Percentiles rank a stretch among this genome's conserved stretches.
These are phyloP conservation scores for Linum lewisii DNA, from an alignment of 345 rosid species.

Conservation along the genomic window DNA sequence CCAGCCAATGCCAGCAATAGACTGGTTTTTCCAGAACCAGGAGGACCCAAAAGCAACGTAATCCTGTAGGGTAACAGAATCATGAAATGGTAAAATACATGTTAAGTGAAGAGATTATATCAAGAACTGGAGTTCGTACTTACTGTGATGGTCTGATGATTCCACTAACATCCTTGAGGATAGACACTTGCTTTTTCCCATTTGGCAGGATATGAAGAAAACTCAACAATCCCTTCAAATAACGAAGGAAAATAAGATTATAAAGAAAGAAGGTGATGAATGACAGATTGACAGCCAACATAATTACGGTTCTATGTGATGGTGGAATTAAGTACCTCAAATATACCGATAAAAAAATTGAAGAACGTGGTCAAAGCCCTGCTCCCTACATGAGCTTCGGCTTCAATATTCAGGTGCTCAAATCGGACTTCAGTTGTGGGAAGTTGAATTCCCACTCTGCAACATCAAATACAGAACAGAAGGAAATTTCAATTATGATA, in stretches of 20 bases:
- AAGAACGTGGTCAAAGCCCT: slow-evolving; percentile 57
- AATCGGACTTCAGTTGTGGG: slow-evolving; percentile 49
- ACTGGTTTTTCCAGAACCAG: slow-evolving; percentile 75
- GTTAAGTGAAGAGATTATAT: background rate
- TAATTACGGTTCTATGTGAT: background rate
- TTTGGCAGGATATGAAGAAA: slow-evolving; percentile 29
- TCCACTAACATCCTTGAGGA: slow-evolving; percentile 64
- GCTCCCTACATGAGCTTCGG: slow-evolving; percentile 52
- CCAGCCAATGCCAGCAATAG: slow-evolving; percentile 72
- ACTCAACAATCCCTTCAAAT: slow-evolving; percentile 20
- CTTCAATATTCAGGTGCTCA: slow-evolving; percentile 39
- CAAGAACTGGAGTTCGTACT: background rate
- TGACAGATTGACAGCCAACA: background rate
- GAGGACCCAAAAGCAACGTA: slow-evolving; percentile 83
- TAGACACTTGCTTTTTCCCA: slow-evolving; percentile 41
- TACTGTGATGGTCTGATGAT: slow-evolving; percentile 71
- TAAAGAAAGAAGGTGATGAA: background rate
- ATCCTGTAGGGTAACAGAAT: slow-evolving; percentile 26
- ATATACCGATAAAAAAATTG: slow-evolving; percentile 34
- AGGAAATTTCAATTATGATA: too few relatives aligned
- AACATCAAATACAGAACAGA: too few relatives aligned
- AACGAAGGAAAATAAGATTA: background rate
- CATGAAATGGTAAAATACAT: background rate
- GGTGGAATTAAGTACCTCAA: slow-evolving; percentile 34
- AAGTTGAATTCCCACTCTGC: slow-evolving; percentile 40